Evolutionary conservation across 2,329 filamentous ascomycete genomes (phyloP), one percentile per base, ranked within the genome.

Genomic region (Eutypa lata): DNA sequence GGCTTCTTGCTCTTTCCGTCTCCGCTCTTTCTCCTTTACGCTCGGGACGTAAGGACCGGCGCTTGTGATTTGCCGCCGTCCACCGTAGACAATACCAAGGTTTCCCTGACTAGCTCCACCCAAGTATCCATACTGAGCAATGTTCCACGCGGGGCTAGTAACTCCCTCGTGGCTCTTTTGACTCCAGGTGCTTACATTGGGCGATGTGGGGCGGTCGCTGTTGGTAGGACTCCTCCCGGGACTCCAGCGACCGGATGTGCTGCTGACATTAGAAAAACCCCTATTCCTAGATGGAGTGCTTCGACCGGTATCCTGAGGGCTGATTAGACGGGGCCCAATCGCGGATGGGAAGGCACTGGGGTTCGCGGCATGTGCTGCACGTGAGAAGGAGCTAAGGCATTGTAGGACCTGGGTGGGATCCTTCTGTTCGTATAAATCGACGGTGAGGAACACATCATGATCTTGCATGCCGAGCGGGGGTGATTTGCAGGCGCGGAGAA

Each of bases 51-150:
- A 71, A 5, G 94, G 94, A 31, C 84, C 80, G 14, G 90, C 83
- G 62, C 81, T 91, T 8, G 92, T 97, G 67, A 99, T 97, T 73
- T 99, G 94, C 55, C 94, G 84, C 62, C 92, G 84, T 18, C 87
- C 90, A 52, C 94, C 94, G 71, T 97, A 97, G 11, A 90, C 85
- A 61, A 99, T 91, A 18, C 94, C 94, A 56, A 97, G 85, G 63
- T 96, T 97, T 3, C 91, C 93, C 70, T 99, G 94, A 65, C 90
- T 97, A 24, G 94, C 94, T 47, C 94, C 94, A 53, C 94, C 94
- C 88, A 97, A 94, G 72, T 97, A 99, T 7, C 94, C 92, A 68
- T 99, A 99, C 68, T 99, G 94, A 53, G 92, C 89, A 62, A 97
- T 97, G 68, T 97, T 99, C 94, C 94, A 99, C 1, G 94, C 94